Percentiles rank a stretch among this genome's conserved stretches.
Conservation (phyloP, 1,284 basidiomycete species). For the Cutaneotrichosporon sp. region DNA sequence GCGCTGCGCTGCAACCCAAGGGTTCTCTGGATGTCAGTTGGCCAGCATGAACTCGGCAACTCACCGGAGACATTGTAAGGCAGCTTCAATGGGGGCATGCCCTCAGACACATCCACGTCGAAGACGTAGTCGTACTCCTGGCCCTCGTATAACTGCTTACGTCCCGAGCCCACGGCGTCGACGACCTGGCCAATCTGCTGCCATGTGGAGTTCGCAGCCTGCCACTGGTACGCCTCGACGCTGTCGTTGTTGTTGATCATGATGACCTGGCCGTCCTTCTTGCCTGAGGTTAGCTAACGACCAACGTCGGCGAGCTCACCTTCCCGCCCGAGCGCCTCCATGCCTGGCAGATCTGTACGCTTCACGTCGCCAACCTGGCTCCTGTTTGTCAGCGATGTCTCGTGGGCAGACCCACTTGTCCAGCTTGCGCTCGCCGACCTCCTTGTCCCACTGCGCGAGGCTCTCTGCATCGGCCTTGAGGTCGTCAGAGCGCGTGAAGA, state of each 20-base stretch:
- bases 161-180: conserved; percentile 81
- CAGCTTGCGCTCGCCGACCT: conserved; percentile 61
- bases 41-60: conserved; percentile 27
- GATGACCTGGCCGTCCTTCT: conserved; percentile 86
- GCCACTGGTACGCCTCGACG: conserved; percentile 93
- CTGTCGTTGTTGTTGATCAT: conserved; percentile 78
- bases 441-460: conserved; percentile 69
- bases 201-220: conserved; percentile 68
- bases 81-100: conserved; percentile 87
- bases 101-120: conserved; percentile 94
- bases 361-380: conserved; percentile 92
- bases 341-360: conserved; percentile 79
- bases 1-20: conserved; percentile 82
- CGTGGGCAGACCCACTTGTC: conserved; percentile 43
- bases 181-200: conserved; percentile 94
- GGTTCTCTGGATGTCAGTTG: conserved; percentile 68
- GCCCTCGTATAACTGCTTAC: conserved; percentile 86
- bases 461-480: conserved; percentile 71
- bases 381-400: conserved; percentile 30
- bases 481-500: conserved; percentile 76
- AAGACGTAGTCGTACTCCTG: conserved; percentile 99
- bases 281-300: conserved; percentile 60
- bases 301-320: conserved; percentile 59
- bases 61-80: conserved; percentile 86
- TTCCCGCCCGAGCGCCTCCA: conserved; percentile 72